These are phyloP conservation scores for Asterochloris sp. DNA, from an alignment of 139 green algal genomes.

Conservation along the genomic window DNA sequence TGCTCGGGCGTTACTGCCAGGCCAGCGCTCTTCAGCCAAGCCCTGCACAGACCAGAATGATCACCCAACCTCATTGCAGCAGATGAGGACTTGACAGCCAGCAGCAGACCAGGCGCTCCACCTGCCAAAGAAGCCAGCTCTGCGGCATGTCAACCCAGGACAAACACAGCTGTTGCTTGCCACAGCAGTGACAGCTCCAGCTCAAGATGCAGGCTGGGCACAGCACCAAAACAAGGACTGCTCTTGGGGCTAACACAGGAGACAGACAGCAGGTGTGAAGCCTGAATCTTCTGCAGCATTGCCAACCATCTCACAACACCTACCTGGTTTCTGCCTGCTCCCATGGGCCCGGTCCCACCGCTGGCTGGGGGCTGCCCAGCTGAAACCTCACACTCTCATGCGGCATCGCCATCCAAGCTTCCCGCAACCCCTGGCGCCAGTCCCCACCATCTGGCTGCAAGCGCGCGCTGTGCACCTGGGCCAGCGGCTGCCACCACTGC, in stretches of 20 bases:
- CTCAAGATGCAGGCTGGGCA: not conserved
- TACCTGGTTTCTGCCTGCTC: conserved; percentile 9
- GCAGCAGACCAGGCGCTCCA: not conserved
- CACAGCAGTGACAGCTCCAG: not conserved
- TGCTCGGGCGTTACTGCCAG: not conserved
- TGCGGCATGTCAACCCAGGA: no score
- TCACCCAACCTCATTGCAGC: no score
- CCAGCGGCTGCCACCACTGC: no score
- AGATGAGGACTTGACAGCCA: not conserved
- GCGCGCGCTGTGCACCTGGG: no score
- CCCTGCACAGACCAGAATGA: not conserved
- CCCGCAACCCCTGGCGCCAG: no score
- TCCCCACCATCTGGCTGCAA: no score
- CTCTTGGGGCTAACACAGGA: not conserved
- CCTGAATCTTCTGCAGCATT: no score
- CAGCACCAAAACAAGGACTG: not conserved
- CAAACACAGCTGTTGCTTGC: not conserved
- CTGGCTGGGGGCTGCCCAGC: conserved; percentile 7
- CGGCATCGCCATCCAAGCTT: no score
- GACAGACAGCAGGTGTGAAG: not conserved
- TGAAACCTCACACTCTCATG: not conserved
- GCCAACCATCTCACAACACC: not conserved
- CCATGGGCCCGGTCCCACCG: conserved; percentile 5
- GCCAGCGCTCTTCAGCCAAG: not conserved
- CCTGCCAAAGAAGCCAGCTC: not conserved